Evolutionary conservation across 2,329 filamentous ascomycete species (phyloP), one percentile per base, ranked within the genome.

Genomic region (Thielaviopsis ethacetica): DNA sequence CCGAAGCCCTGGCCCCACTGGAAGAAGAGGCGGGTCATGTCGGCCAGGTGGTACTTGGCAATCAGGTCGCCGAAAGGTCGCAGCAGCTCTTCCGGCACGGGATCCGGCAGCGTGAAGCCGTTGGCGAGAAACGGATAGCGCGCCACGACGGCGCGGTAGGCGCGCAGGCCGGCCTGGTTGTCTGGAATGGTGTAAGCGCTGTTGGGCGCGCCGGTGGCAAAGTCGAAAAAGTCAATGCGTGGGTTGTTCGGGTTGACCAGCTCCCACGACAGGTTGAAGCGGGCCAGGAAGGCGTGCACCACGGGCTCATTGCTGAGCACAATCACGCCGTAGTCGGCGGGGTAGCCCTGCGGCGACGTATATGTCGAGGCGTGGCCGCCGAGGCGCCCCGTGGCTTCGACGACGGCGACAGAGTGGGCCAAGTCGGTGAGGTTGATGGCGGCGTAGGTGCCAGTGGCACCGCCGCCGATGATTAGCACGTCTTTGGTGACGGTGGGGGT

Each of bases 211-310:
- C 59, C 54, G 5, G 54, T 57, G 13, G 26, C 10, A 24, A 60
- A 61, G 41, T 61, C 59, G 22, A 58, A 44, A 52, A 57, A 61
- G 4, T 34, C 12, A 21, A 53, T 54, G 52, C 15, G n/a, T 2
- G 26, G 13, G 55, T 44, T 47, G 5, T 13, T n/a, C 2, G 50
- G 17, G 22, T 15, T 3, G 19, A 19, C 26, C 2, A 21, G 5
- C 5, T 0, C 24, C 47, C 50, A 57, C 15, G 47, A 34, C 10
- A 53, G 22, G 22, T 94, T 88, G 50, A 84, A 85, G 17, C 88
- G 88, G 65, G 88, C 88, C 63, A 94, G 77, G 65, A 90, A 82
- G 71, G 94, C 88, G 71, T 94, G 94, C 64, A 82, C 81, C 70
- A 88, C 75, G 54, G 85, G 84, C 70, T 88, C 84, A 64, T 78